Conservation (phyloP, 441 rosid genomes). For the Caryocar brasiliense region DNA sequence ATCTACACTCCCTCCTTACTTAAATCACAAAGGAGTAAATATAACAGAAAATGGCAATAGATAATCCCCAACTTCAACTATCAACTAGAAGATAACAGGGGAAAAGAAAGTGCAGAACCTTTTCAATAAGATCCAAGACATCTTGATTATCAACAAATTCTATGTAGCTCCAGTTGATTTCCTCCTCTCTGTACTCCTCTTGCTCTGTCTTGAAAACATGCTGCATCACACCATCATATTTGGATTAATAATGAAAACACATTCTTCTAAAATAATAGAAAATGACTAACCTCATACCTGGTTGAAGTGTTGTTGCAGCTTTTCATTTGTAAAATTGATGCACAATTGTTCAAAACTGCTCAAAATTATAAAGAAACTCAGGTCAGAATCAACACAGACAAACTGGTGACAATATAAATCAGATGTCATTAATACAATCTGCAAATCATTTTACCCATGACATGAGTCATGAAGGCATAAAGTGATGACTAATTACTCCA, state of each 20-base stretch:
- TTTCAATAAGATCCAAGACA: constrained; percentile 91
- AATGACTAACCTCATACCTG: constrained; percentile 37
- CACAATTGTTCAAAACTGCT: constrained; percentile 98
- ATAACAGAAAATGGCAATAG: not conserved
- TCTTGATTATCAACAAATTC: constrained; percentile 98
- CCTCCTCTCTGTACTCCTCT: constrained; percentile 92
- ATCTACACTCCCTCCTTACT: too few relatives aligned
- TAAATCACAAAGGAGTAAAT: too few relatives aligned
- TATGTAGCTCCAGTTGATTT: constrained; percentile 94
- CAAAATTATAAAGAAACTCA: too few relatives aligned
- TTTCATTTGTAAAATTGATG: constrained; percentile 94
- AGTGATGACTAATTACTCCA: too few relatives aligned
- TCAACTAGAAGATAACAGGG: not conserved
- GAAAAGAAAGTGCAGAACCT: constrained; percentile 31
- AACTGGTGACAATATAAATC: too few relatives aligned
- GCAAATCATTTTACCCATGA: too few relatives aligned
- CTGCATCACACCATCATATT: too few relatives aligned
- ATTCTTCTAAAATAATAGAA: constrained; percentile 10
- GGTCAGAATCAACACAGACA: too few relatives aligned
- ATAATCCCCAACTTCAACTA: not conserved
- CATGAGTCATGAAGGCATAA: too few relatives aligned
- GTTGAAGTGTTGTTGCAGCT: constrained; percentile 97
- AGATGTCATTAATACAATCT: too few relatives aligned
- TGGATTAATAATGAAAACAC: constrained; percentile 8
- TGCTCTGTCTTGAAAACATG: constrained; percentile 99